These are phyloP conservation scores for Tricholoma furcatifolium DNA, from an alignment of 768 basidiomycete species.

Conservation along the genomic window DNA sequence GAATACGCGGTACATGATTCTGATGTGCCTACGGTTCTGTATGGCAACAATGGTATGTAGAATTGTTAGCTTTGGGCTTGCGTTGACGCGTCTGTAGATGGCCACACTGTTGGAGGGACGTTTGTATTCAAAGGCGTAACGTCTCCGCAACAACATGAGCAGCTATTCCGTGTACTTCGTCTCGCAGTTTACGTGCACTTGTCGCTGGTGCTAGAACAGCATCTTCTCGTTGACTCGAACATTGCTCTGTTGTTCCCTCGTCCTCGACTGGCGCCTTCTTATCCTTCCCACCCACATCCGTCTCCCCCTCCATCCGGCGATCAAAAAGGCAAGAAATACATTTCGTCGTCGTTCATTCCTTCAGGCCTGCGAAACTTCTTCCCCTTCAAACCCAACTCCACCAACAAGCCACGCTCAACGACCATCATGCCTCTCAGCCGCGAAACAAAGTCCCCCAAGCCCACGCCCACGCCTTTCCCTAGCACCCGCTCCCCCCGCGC, in stretches of 20 bases:
- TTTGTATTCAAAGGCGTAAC: slow-evolving; percentile 52
- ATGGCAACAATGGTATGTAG: slow-evolving; percentile 5
- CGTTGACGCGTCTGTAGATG: neutral
- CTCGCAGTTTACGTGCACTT: slow-evolving; percentile 53
- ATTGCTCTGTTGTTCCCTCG: slow-evolving; percentile 45
- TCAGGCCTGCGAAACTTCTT: slow-evolving; percentile 43
- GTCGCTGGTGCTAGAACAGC: slow-evolving; percentile 61
- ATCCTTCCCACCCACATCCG: slow-evolving; percentile 22
- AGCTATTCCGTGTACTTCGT: slow-evolving; percentile 49
- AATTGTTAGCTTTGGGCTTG: too few species aligned
- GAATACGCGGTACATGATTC: slow-evolving; percentile 37
- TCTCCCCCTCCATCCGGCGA: slow-evolving; percentile 2
- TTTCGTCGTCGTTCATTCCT: slow-evolving; percentile 35
- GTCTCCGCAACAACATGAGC: slow-evolving; percentile 39
- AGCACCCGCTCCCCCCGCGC: slow-evolving; percentile 16
- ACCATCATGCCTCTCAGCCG: slow-evolving; percentile 24
- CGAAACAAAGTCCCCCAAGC: neutral
- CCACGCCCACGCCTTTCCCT: too few species aligned
- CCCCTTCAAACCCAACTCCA: slow-evolving; percentile 23
- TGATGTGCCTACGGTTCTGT: slow-evolving; percentile 16
- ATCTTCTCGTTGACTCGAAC: slow-evolving; percentile 48
- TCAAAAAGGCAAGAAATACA: slow-evolving; percentile 21
- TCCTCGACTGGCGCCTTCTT: slow-evolving; percentile 24
- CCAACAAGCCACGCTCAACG: slow-evolving; percentile 18
- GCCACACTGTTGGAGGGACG: slow-evolving; percentile 57